Base-by-base conservation (phyloP, 805 yeast species). In the Kazachstania martiniae region DNA sequence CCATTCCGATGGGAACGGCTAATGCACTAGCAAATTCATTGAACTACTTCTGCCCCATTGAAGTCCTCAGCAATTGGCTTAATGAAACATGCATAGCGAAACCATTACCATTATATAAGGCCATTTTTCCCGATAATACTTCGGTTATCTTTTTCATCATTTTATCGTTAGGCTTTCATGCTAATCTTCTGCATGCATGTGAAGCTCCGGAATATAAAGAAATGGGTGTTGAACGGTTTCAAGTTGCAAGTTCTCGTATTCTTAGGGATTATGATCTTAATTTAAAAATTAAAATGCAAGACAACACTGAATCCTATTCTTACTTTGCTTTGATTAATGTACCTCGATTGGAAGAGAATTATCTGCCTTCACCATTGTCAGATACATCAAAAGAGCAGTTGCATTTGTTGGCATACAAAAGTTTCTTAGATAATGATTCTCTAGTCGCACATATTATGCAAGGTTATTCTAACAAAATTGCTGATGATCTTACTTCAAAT, bases 101-200 rank as follows among this genome's bases (percentile, higher is more conserved):
- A 0, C 63, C 71, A 0, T 43, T 62, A 3, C 66, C 66, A 3
- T 36, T 62, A 12, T 62, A 61, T 31, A 42, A 41, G 22, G 59
- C 50, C 0, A 27, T 26, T 0, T 52, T 61, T 22, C 64, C 65
- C 3, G 40, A 47, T 27, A 52, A 25, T 8, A 12, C 30, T 4
- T 17, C 29, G 49, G 30, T 53, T 4, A 37, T 49, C 2, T 60
- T 76, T 47, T 37, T 70, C 12, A 83, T 83, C 2, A 93, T 86
- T 8, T 64, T 74, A 0, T 81, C 94, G 0, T 76, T 94, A 83
- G 93, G 79, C 0, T 71, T 85, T 40, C 96, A 87, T 56, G 85
- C 95, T 2, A 72, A 86, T 3, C 56, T 87, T 31, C 86, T 87
- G 2, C 87, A 87, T 19, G 79, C 79, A 35, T 73, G 87, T 32